Evolutionary conservation across 2,329 filamentous ascomycete species (phyloP).

Genomic region (Phialophora chinensis): DNA sequence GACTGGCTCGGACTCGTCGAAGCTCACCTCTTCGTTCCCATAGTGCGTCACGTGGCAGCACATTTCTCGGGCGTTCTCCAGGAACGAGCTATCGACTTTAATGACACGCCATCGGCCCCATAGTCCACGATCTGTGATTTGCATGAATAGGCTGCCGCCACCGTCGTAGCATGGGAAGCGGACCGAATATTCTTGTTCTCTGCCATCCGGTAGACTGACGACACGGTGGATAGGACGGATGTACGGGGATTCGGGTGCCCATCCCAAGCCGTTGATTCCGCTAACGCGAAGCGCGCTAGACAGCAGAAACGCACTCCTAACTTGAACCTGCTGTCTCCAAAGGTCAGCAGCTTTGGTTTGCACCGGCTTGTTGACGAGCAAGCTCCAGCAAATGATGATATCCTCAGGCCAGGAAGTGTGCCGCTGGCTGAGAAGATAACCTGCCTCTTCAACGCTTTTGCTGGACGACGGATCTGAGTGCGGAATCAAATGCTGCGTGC

Average conservation of each 20-base stretch:
- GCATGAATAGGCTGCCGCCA: neutral
- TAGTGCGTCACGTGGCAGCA: slow-evolving; percentile 14
- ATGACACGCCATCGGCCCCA: slow-evolving; percentile 7
- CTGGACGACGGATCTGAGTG: slow-evolving; percentile 8
- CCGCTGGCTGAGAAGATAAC: slow-evolving; percentile 12
- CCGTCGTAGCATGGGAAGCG: slow-evolving; percentile 10
- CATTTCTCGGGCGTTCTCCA: slow-evolving; percentile 1
- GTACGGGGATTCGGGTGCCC: slow-evolving; percentile 9
- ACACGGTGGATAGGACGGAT: slow-evolving; percentile 1
- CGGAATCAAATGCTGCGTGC: slow-evolving; percentile 14
- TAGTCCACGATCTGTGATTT: slow-evolving; percentile 2
- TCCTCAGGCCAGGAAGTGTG: slow-evolving; percentile 16
- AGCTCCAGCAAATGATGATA: slow-evolving; percentile 12
- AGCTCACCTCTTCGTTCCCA: neutral
- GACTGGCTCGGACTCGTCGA: neutral
- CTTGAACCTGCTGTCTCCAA: neutral
- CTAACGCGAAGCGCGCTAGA: slow-evolving; percentile 11
- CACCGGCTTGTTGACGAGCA: slow-evolving; percentile 9
- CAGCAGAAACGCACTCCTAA: slow-evolving; percentile 6
- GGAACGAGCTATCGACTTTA: neutral
- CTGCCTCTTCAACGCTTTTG: slow-evolving; percentile 15
- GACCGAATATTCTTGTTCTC: slow-evolving; percentile 8
- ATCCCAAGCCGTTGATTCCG: slow-evolving; percentile 1
- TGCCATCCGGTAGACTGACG: neutral
- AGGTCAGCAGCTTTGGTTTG: slow-evolving; percentile 2